A percentile compares a stretch with the other conserved stretches of the same genome.
Conservation (phyloP, 2,329 filamentous ascomycete species). For the Fusarium agapanthi region DNA sequence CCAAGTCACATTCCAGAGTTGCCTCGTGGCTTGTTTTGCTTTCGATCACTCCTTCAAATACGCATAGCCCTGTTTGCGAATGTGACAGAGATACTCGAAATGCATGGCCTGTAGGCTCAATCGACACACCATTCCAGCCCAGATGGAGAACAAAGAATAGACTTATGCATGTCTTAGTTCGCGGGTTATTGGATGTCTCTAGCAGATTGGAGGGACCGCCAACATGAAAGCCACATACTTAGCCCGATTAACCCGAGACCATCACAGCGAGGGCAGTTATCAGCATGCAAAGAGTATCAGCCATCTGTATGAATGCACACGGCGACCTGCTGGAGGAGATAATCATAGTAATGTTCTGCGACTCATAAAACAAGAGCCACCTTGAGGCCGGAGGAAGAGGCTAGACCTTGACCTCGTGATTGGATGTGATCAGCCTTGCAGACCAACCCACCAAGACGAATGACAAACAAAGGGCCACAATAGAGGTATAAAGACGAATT, state of each 20-base stretch:
- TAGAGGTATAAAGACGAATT: not conserved
- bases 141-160: slow-evolving; percentile 19
- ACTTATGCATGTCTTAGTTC: slow-evolving; percentile 5
- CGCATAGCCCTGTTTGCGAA: not conserved
- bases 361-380: not conserved
- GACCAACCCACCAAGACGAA: not conserved
- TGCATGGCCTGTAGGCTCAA: not conserved
- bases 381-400: not conserved
- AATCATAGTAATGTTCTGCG: not conserved
- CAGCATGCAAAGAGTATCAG: slow-evolving; percentile 7
- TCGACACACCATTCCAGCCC: not conserved
- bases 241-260: not conserved
- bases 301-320: not conserved
- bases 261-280: not conserved
- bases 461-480: slow-evolving; percentile 3
- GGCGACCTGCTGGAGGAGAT: not conserved
- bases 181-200: slow-evolving; percentile 13
- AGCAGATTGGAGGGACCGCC: not conserved
- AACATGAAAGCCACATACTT: not conserved
- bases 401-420: not conserved
- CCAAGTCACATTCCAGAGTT: slow-evolving; percentile 8
- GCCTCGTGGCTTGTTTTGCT: slow-evolving; percentile 2
- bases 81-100: not conserved
- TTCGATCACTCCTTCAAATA: not conserved
- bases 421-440: not conserved